A percentile compares a stretch with the other conserved stretches of the same genome.
phyloP scores from a whole-genome alignment of 202 grass and related monocot species.

The Schoenoplectus triqueter region DNA sequence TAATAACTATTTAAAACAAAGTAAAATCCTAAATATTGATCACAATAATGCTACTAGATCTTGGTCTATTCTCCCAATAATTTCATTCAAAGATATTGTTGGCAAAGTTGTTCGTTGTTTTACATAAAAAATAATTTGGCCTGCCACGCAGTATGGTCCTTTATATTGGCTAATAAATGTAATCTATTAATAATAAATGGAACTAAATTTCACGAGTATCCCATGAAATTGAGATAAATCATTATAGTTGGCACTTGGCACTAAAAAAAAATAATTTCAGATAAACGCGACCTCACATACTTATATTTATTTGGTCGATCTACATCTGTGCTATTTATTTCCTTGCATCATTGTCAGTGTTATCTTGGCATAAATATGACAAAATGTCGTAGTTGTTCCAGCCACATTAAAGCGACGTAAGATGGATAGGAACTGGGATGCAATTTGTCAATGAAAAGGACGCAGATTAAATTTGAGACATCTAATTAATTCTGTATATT shows the following conservation, averaged over 20 bases:
- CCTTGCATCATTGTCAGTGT: neutral
- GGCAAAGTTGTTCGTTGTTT: neutral
- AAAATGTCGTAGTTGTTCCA: neutral
- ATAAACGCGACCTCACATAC: slow-evolving; percentile 12
- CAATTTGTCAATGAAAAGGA: slow-evolving; percentile 29
- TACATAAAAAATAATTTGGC: neutral
- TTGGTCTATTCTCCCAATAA: neutral
- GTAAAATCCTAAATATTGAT: slow-evolving; percentile 1
- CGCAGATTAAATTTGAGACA: slow-evolving; percentile 2
- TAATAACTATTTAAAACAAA: neutral
- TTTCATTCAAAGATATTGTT: neutral
- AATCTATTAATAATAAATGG: neutral
- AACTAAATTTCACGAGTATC: neutral
- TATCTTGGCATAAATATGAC: slow-evolving; percentile 7
- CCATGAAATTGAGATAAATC: neutral
- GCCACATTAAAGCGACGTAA: slow-evolving; percentile 16
- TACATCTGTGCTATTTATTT: neutral
- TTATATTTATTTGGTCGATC: neutral
- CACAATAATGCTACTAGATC: slow-evolving; percentile 12
- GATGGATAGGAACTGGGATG: slow-evolving; percentile 3
- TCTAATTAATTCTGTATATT: neutral
- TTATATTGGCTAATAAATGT: slow-evolving; percentile 3
- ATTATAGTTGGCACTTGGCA: neutral
- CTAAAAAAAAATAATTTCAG: neutral
- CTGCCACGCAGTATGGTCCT: neutral